A percentile compares a stretch with the other conserved stretches of the same genome.
These are phyloP conservation scores for Grigorovia transvaalensis DNA, from an alignment of 805 yeast genomes.

Conservation along the genomic window DNA sequence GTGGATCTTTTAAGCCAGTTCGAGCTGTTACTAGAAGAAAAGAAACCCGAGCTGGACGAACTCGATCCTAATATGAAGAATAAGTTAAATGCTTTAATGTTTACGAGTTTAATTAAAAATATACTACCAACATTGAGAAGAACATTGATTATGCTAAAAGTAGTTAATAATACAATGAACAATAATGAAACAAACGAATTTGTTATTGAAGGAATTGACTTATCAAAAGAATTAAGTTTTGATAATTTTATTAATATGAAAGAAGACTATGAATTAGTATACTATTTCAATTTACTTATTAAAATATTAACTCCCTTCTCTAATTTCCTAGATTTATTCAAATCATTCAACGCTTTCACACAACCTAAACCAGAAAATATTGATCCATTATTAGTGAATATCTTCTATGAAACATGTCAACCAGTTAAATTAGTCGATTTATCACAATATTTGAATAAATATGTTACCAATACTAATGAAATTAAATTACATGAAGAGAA, in stretches of 20 bases:
- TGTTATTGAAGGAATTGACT: conserved; percentile 15
- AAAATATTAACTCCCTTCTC: conserved; percentile 9
- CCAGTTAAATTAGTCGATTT: conserved; percentile 42
- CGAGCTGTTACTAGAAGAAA: not conserved
- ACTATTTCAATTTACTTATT: conserved; percentile 10
- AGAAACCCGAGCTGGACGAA: not conserved
- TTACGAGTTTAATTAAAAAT: conserved; percentile 3
- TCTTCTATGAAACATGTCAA: conserved; percentile 39
- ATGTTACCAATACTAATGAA: conserved; percentile 27
- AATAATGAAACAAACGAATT: conserved; percentile 18
- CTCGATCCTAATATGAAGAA: not conserved
- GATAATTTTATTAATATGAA: not conserved
- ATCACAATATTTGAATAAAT: conserved; percentile 37
- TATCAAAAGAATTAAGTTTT: conserved; percentile 6
- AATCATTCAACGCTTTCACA: not conserved
- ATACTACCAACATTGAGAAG: conserved; percentile 23
- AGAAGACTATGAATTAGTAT: not conserved
- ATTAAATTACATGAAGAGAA: conserved; percentile 24
- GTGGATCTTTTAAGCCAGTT: not conserved
- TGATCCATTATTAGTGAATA: not conserved
- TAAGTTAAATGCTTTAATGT: not conserved
- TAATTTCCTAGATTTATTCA: conserved; percentile 3
- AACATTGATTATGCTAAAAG: conserved; percentile 25
- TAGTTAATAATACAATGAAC: conserved; percentile 23
- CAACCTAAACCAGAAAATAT: not conserved